Percentiles rank a stretch among this genome's conserved stretches.
These are phyloP conservation scores for Diaporthe batatas DNA, from an alignment of 2,329 filamentous ascomycete species.

Conservation along the genomic window DNA sequence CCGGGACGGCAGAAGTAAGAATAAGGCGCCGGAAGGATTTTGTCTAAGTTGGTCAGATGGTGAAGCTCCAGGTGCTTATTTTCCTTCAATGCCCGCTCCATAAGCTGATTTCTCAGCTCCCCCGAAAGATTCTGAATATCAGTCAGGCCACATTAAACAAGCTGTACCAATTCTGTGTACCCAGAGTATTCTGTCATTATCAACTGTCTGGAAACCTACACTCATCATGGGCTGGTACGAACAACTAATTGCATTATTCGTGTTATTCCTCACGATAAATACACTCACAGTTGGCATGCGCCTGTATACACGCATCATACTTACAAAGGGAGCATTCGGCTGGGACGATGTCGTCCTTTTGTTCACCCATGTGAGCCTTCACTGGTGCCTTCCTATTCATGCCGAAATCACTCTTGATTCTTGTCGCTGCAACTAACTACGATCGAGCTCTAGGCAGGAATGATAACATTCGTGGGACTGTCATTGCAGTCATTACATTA, in stretches of 20 bases:
- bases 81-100: not conserved
- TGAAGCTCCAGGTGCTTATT: not conserved
- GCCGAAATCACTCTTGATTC: no score
- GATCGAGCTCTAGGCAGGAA: not conserved
- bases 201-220: no score
- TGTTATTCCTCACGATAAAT: constrained; percentile 34
- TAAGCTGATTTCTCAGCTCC: not conserved
- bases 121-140: not conserved
- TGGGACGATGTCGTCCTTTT: constrained; percentile 39
- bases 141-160: not conserved
- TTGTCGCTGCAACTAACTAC: no score
- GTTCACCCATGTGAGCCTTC: constrained; percentile 28
- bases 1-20: not conserved
- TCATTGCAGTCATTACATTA: constrained; percentile 1
- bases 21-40: not conserved
- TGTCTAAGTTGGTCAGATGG: not conserved
- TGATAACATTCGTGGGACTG: constrained; percentile 29
- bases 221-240: not conserved
- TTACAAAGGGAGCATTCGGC: constrained; percentile 37
- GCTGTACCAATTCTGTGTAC: not conserved
- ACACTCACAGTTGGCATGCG: constrained; percentile 38
- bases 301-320: constrained; percentile 22
- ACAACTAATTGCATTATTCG: constrained; percentile 9
- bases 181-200: not conserved
- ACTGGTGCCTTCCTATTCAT: no score